Evolutionary conservation across 2,329 filamentous ascomycete species (phyloP).

Genomic region (Dactylellina cionopaga): DNA sequence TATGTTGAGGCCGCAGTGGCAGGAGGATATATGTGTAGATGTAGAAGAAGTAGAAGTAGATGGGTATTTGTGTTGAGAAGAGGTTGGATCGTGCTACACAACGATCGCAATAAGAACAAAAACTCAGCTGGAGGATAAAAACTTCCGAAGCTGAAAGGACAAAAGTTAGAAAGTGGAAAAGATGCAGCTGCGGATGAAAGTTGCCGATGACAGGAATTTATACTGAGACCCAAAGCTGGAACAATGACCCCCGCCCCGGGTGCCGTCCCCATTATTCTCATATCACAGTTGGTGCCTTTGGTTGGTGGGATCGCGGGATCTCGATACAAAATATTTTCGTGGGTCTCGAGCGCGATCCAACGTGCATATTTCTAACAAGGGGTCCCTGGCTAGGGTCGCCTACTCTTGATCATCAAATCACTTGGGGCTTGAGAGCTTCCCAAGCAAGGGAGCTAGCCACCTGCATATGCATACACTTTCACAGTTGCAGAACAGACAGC

Average conservation of each 20-base stretch:
- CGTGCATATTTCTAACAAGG: constrained; percentile 11
- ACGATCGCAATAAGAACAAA: too few species aligned
- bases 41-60: too few species aligned
- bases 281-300: constrained; percentile 13
- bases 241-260: too few species aligned
- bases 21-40: too few species aligned
- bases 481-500: not conserved
- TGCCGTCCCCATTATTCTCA: too few species aligned
- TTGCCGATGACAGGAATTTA: not conserved
- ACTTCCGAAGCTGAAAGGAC: too few species aligned
- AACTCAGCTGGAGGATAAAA: too few species aligned
- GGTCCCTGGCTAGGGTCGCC: constrained; percentile 8
- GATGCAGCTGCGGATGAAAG: not conserved
- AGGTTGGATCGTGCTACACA: not conserved
- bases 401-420: constrained; percentile 21
- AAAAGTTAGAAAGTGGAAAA: too few species aligned
- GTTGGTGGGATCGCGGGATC: not conserved
- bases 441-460: constrained; percentile 29
- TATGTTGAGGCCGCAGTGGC: not conserved
- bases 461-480: constrained; percentile 2
- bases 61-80: too few species aligned
- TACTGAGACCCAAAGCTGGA: too few species aligned
- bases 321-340: too few species aligned
- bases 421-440: not conserved
- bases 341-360: constrained; percentile 5